Evolutionary conservation across 2,329 filamentous ascomycete species (phyloP).

Genomic region (Pseudophaeomoniella oleicola): DNA sequence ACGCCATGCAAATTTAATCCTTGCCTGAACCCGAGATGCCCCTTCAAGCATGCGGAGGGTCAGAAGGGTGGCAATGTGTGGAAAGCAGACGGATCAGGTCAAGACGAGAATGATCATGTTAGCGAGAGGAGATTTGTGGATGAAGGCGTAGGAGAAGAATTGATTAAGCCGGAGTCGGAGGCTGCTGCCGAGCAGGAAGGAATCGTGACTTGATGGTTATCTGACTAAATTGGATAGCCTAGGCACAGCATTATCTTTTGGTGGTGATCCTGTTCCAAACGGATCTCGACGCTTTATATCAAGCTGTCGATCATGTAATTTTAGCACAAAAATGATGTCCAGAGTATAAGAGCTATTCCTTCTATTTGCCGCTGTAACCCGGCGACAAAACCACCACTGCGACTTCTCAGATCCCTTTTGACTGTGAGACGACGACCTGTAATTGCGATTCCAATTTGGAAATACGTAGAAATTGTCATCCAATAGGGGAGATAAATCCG

Average conservation of each 20-base stretch:
- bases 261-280: too few species aligned
- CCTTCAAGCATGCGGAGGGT: constrained; percentile 81
- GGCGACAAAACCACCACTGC: not conserved
- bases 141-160: constrained; percentile 47
- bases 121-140: constrained; percentile 83
- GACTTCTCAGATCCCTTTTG: too few species aligned
- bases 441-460: too few species aligned
- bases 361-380: not conserved
- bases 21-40: constrained; percentile 76
- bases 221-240: not conserved
- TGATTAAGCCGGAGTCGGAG: constrained; percentile 47
- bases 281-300: too few species aligned
- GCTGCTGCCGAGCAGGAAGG: constrained; percentile 17
- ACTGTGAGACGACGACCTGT: too few species aligned
- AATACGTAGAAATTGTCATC: too few species aligned
- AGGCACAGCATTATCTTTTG: too few species aligned
- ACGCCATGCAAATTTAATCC: constrained; percentile 82
- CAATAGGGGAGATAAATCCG: too few species aligned
- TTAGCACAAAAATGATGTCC: not conserved
- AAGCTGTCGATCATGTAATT: not conserved
- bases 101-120: constrained; percentile 46
- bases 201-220: not conserved
- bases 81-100: constrained; percentile 43
- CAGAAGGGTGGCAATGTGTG: constrained; percentile 90
- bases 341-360: not conserved